phyloP scores from a whole-genome alignment of 306 rosid species.

The Sesbania bispinosa region DNA sequence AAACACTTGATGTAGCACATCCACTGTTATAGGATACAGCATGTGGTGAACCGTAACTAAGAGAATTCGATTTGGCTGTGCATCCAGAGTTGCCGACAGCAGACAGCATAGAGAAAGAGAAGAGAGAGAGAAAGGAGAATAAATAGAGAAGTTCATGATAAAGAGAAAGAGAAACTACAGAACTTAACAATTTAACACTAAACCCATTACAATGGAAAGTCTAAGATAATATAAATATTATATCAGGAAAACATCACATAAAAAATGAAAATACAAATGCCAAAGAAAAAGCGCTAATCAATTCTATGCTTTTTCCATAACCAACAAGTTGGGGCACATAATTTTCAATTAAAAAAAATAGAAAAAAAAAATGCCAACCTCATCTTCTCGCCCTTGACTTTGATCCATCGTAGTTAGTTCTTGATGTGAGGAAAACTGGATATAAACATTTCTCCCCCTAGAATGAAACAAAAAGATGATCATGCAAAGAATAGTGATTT shows the following conservation, averaged over 20 bases:
- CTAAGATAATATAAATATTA: not conserved
- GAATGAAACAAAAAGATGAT: conserved; percentile 21
- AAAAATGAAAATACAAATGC: not conserved
- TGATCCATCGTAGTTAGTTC: conserved; percentile 95
- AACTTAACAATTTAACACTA: conserved; percentile 22
- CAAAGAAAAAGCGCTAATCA: not conserved
- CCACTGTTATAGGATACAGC: conserved; percentile 99
- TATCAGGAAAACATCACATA: not conserved
- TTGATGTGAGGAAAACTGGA: conserved; percentile 97
- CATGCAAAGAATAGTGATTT: not conserved
- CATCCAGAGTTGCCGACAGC: conserved; percentile 71
- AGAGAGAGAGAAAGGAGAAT: conserved; percentile 87
- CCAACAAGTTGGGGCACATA: conserved; percentile 12
- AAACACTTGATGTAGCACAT: conserved; percentile 99
- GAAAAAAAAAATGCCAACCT: conserved; percentile 59
- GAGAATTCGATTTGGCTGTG: conserved; percentile 98
- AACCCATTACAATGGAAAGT: conserved; percentile 17
- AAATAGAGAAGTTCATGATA: conserved; percentile 65
- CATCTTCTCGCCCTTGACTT: conserved; percentile 94
- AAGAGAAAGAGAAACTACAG: conserved; percentile 42
- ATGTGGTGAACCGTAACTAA: conserved; percentile 97
- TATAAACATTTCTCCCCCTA: conserved; percentile 99
- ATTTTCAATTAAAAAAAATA: not conserved
- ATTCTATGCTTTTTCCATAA: not conserved
- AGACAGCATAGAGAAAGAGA: conserved; percentile 80